Conservation (phyloP, 257 asterid genomes). For the Oldenlandia corymbosa region DNA sequence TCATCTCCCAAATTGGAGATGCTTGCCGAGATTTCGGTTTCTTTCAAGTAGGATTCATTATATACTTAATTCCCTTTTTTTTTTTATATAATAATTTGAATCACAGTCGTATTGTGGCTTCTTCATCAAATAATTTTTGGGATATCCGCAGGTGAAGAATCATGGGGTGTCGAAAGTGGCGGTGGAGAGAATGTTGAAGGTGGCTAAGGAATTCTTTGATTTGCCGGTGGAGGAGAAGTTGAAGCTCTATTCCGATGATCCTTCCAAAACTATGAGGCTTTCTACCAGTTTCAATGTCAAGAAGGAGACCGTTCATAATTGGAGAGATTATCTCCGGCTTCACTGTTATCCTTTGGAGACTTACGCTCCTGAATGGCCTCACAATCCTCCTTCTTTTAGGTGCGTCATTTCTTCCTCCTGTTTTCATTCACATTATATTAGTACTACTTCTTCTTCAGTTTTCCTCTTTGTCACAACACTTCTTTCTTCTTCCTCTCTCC, state of each 20-base stretch:
- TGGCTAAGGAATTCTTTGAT: constrained; percentile 48
- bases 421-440: too few species aligned
- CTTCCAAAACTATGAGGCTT: constrained; percentile 57
- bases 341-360: constrained; percentile 79
- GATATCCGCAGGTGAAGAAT: constrained; percentile 75
- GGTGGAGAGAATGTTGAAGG: constrained; percentile 49
- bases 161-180: constrained; percentile 54
- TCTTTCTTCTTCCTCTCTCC: too few species aligned
- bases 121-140: too few species aligned
- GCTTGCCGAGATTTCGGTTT: constrained; percentile 64
- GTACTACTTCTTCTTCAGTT: too few species aligned
- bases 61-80: too few species aligned
- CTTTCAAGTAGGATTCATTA: constrained; percentile 92
- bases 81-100: too few species aligned
- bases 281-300: constrained; percentile 71
- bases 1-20: constrained; percentile 43
- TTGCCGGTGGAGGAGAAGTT: constrained; percentile 71
- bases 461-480: too few species aligned
- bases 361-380: constrained; percentile 71
- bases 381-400: constrained; percentile 74
- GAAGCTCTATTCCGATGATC: constrained; percentile 80
- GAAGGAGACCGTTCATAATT: constrained; percentile 72
- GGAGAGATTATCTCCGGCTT: constrained; percentile 94
- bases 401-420: constrained; percentile 19
- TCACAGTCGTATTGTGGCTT: too few species aligned